Conservation (phyloP, 1,139 yeast species). For the Zygosaccharomyces pseudobailii region DNA sequence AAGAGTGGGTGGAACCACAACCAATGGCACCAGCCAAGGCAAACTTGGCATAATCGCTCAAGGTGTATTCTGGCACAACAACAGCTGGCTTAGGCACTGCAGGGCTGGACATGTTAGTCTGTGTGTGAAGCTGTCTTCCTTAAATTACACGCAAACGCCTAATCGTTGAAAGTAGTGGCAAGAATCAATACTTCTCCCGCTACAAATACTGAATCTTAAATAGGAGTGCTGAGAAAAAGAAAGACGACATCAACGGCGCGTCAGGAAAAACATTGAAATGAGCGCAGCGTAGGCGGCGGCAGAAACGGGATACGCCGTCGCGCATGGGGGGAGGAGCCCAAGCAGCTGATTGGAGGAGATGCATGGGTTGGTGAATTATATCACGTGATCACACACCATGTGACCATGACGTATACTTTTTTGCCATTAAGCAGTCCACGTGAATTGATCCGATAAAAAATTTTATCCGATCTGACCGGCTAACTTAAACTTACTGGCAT, state of each 20-base stretch:
- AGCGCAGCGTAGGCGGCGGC: neutral
- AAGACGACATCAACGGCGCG: neutral
- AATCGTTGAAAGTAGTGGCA: neutral
- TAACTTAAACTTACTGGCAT: no score
- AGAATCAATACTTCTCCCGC: neutral
- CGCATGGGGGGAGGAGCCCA: neutral
- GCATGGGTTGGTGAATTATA: neutral
- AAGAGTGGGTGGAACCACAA: conserved; percentile 85
- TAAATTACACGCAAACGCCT: neutral
- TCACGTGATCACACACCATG: neutral
- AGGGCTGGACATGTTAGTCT: conserved; percentile 6
- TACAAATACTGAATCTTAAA: conserved; percentile 2
- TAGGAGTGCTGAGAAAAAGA: neutral
- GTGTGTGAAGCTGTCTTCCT: neutral
- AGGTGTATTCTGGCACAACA: conserved; percentile 51
- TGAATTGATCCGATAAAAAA: no score
- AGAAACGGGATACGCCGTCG: neutral
- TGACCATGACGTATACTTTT: neutral
- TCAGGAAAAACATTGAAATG: neutral
- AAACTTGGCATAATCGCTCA: conserved; percentile 70
- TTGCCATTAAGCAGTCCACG: no score
- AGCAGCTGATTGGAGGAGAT: neutral
- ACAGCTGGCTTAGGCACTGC: conserved; percentile 6
- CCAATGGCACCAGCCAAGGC: conserved; percentile 88
- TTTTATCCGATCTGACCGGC: no score